These are phyloP conservation scores for Alternaria novae-zelandiae DNA, from an alignment of 2,329 filamentous ascomycete genomes.

Conservation along the genomic window DNA sequence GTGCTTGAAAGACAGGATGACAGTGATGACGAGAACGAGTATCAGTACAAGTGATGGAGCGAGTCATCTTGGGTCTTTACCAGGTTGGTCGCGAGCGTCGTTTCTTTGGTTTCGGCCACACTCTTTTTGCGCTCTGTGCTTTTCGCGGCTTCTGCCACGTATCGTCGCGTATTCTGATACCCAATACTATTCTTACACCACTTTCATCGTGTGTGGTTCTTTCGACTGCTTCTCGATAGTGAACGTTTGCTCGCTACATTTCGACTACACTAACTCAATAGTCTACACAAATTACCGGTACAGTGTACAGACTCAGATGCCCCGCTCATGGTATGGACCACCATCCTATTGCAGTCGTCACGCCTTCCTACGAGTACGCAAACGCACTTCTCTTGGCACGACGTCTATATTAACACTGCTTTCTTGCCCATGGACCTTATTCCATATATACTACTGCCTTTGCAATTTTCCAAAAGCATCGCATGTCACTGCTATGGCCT, in stretches of 20 bases:
- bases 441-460: neutral
- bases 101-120: neutral
- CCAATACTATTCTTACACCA: neutral
- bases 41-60: slow-evolving; percentile 4
- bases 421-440: neutral
- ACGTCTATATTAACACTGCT: neutral
- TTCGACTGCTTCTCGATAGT: neutral
- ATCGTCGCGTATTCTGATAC: neutral
- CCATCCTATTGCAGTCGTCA: accelerated
- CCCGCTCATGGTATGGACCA: accelerated
- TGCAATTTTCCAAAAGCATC: neutral
- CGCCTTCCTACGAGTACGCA: neutral
- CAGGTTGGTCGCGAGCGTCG: neutral
- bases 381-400: neutral
- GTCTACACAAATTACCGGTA: neutral
- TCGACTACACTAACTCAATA: neutral
- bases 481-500: too few relatives aligned
- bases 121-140: neutral
- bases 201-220: neutral
- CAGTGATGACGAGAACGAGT: slow-evolving; percentile 22
- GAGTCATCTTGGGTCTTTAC: too few relatives aligned
- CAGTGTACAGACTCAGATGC: neutral
- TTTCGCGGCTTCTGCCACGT: neutral
- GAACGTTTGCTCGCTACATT: neutral
- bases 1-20: slow-evolving; percentile 38